Base-by-base conservation (phyloP, 768 basidiomycete species). In the Suillus variegatus region DNA sequence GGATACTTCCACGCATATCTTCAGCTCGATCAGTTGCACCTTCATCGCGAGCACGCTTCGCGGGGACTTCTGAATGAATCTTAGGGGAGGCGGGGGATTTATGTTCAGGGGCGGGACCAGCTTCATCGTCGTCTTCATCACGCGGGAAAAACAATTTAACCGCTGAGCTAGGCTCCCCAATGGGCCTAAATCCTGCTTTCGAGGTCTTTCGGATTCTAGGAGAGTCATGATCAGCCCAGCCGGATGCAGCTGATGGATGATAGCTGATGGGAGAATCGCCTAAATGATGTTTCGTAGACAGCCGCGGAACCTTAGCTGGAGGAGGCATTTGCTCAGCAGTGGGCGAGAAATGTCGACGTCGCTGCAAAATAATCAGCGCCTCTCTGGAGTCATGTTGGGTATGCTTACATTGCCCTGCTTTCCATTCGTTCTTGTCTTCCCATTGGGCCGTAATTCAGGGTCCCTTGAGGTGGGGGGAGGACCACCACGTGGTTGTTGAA, bases 131-230 rank as follows among this genome's bases (percentile, higher is more conserved):
- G 68, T 85, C 82, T 43, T 92, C 91, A 60, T 94, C 92, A 1
- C 84, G 86, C 25, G 93, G 93, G 73, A 95, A 95, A 77, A 95
- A 95, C 70, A 82, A 84, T 74, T 89, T 90, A 56, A 95, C 80
- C 1, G 85, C 77, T 20, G 88, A 84, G 41, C 70, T 79, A 63
- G 77, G 65, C 67, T 84, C 81, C 7, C 82, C 85, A 32, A 92
- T 90, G 6, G 91, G 90, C 70, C 85, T 91, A 76, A 92, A 91
- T 14, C 88, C 86, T 2, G 82, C 73, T 64, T 81, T 78, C 73
- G 81, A 87, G 57, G 68, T 9, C 10, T 60, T 52, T 54, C 62
- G 74, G 7, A 66, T 35, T n/a, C 64, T 60, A n/a, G 69, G 67
- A 51, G 70, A 71, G 25, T 64, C 69, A 58, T 60, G 20, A 10